Evolutionary conservation across 768 basidiomycete species (phyloP), one percentile per base, ranked within the genome.

Genomic region (Terana coerulea): DNA sequence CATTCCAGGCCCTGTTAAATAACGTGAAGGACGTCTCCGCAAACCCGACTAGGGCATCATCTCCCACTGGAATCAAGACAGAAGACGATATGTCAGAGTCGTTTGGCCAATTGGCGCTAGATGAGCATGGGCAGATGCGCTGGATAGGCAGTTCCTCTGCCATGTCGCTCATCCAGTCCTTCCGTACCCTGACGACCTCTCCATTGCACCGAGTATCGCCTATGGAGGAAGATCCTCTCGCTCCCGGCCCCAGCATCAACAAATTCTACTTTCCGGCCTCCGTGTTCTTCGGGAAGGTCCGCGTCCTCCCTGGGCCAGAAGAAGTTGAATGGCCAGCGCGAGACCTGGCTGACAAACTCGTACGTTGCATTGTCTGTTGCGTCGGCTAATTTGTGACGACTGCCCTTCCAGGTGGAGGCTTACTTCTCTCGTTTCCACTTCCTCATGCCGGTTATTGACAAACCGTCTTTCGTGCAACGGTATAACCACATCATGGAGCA

Each of bases 61-160:
- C 43, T 12, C 55, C 39, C 19, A 50, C 21, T 26, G 72, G 78
- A 22, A 71, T 81, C 55, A 83, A 81, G 63, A 66, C 75, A 30
- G 82, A 83, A 62, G 87, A 89, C 58, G 90, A 91, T 69, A 78
- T 92, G 59, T 83, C 80, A 62, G 90, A 92, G 65, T 84, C 87
- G 14, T 86, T 93, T 62, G 91, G 90, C 17, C 90, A 92, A 65
- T 79, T 93, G 47, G 89, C 91, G 24, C 75, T 93, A 34, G 91
- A 93, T 60, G 91, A 92, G 64, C 86, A 91, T 58, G 91, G 91
- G 28, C 89, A 91, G 67, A 83, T 89, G 79, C 82, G 90, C 53
- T 93, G 91, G 91, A 92, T 93, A 59, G 91, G 91, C 35, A 88
- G 90, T 47, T 92, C 91, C 4, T 92, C 90, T 14, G 90, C 90